These are phyloP conservation scores for Sporothrix globosa DNA, from an alignment of 2,329 filamentous ascomycete species.

Conservation along the genomic window DNA sequence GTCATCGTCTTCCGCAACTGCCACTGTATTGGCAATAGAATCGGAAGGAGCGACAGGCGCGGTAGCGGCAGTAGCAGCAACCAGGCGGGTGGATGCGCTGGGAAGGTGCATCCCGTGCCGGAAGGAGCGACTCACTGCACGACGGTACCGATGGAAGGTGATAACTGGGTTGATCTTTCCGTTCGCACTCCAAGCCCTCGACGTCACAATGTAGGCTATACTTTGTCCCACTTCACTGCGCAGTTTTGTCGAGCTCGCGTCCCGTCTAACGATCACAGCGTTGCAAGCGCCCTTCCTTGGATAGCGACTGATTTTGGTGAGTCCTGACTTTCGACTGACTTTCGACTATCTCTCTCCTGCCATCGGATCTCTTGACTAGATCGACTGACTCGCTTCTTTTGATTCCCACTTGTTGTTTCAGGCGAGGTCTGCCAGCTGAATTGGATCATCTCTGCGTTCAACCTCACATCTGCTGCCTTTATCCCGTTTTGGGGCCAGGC, in stretches of 20 bases:
- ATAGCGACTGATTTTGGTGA: constrained; percentile 68
- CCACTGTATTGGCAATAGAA: not conserved
- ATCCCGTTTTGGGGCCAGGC: constrained; percentile 68
- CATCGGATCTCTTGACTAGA: not conserved
- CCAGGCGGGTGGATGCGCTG: not conserved
- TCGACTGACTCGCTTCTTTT: not conserved
- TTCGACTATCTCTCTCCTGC: not conserved
- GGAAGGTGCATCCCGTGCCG: constrained; percentile 33
- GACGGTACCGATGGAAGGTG: constrained; percentile 60
- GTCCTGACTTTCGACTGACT: constrained; percentile 39
- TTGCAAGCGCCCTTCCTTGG: constrained; percentile 62
- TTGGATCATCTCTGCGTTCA: constrained; percentile 72
- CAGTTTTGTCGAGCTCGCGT: not conserved
- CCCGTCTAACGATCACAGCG: constrained; percentile 29
- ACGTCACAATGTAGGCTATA: constrained; percentile 59
- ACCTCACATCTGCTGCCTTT: constrained; percentile 67
- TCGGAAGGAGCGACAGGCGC: not conserved
- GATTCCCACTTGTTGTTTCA: constrained; percentile 34
- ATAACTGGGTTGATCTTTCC: constrained; percentile 62
- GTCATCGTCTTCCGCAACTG: not conserved
- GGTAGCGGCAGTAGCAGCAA: not conserved
- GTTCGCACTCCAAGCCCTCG: constrained; percentile 64
- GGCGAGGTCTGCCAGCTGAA: constrained; percentile 62
- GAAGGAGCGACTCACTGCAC: constrained; percentile 43
- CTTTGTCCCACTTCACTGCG: not conserved